Evolutionary conservation across 768 basidiomycete genomes (phyloP), one percentile per base, ranked within the genome.

Genomic region (Rubroboletus pulcherrimus): DNA sequence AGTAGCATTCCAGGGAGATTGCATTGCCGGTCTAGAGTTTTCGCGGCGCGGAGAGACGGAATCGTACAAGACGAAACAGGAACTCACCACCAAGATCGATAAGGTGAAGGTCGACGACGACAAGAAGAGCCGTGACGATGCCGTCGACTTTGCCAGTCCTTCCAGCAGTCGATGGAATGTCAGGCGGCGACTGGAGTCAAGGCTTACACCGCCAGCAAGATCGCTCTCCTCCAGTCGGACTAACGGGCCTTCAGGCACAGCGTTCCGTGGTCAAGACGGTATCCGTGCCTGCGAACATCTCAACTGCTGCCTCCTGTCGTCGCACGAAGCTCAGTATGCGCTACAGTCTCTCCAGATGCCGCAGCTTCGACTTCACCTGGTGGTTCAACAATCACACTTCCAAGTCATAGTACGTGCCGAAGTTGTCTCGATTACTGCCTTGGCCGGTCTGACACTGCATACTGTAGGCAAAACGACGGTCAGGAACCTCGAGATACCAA

Each of bases 121-220:
- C 10, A 50, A 29, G 38, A 53, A 58, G 43, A 11, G 14, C 17
- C 10, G 26, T 6, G 57, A 61, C 21, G 48, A 56, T 6, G 43
- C 40, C 5, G 11, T 53, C 15, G 55, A 40, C 43, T 62, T 17
- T 26, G 46, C 6, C n/a, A n/a, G n/a, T n/a, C n/a, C n/a, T n/a
- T n/a, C n/a, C n/a, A n/a, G n/a, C n/a, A n/a, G n/a, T n/a, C n/a
- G n/a, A n/a, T n/a, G n/a, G n/a, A n/a, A n/a, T n/a, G n/a, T n/a
- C n/a, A n/a, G n/a, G n/a, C n/a, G n/a, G n/a, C n/a, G n/a, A n/a
- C n/a, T n/a, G 54, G 24, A 4, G 40, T 60, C 51, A 65, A 45
- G 43, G 57, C 53, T 21, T 55, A 63, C 24, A 1, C 47, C 5
- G 29, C 63, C 1, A 49, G 41, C 21, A 66, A 57, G 56, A 58